Base-by-base conservation (phyloP, 2,329 filamentous ascomycete species). In the Aspergillus sp. region DNA sequence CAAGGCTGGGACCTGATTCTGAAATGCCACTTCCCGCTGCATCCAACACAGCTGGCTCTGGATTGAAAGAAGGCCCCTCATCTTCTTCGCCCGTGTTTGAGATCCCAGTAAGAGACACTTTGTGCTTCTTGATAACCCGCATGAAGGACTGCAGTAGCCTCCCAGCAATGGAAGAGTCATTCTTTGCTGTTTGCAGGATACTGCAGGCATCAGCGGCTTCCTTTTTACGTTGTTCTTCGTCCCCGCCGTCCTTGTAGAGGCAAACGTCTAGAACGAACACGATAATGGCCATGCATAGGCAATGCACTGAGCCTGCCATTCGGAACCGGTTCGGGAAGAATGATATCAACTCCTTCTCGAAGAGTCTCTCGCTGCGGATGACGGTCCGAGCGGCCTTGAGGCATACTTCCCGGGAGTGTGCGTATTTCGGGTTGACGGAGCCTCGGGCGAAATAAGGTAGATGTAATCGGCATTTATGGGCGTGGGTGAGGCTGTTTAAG, bases 401-500 rank as follows among this genome's bases (percentile, higher is more conserved):
- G 27, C 27, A 30, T 11, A 30, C 27, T 30, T 30, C 9, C 11
- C 48, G 20, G 40, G 48, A 50, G 22, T 40, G 40, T 15, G 13
- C 17, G 34, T 40, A 50, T 13, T 22, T 17, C 34, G 41, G 41
- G 27, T 54, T 54, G 24, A 37, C 51, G 37, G 40, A 46, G 6
- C 33, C 44, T 7, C 63, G 69, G 4, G 67, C 65, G 2, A 76
- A 61, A 44, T 72, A 77, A 4, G 75, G 73, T 5, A 76, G 62
- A 56, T 78, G 75, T 7, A 78, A 60, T 46, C 72, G 71, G 53
- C 70, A 75, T 30, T 73, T 67, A 42, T 73, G 70, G 3, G 72
- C 66, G 41, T 76, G 65, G 2, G 74, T 48, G 3, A 76, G 61
- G 11, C 70, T 73, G 48, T 73, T 68, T 13, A 74, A 59, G 39